These are phyloP conservation scores for Venturia carpophila DNA, from an alignment of 2,329 filamentous ascomycete genomes.

Conservation along the genomic window DNA sequence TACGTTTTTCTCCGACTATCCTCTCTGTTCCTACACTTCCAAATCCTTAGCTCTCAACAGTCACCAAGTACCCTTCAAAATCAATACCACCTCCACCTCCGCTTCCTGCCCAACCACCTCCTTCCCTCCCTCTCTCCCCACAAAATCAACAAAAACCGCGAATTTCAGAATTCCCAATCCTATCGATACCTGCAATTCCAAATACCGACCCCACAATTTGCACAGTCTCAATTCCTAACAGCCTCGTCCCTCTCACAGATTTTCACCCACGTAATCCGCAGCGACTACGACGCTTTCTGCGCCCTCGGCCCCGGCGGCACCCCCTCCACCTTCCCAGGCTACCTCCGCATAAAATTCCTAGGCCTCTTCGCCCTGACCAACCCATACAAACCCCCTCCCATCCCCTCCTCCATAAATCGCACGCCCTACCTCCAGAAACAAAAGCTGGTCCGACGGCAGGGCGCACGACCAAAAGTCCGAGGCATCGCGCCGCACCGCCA, in stretches of 20 bases:
- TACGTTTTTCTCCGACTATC: not conserved
- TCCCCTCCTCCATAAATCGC: conserved; percentile 52
- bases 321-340: conserved; percentile 64
- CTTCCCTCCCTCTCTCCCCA: not conserved
- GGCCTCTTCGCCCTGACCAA: conserved; percentile 63
- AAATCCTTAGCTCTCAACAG: not conserved
- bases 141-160: not conserved
- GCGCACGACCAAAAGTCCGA: conserved; percentile 57
- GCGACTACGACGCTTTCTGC: conserved; percentile 69
- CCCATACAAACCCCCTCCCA: conserved; percentile 53
- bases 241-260: not conserved
- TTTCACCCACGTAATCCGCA: conserved; percentile 43
- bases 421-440: conserved; percentile 19
- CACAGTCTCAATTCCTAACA: not conserved
- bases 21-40: too few species aligned
- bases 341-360: conserved; percentile 64
- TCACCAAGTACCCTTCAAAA: not conserved
- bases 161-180: too few species aligned
- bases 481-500: conserved; percentile 80
- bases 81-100: not conserved
- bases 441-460: conserved; percentile 53
- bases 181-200: not conserved
- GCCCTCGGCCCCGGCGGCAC: conserved; percentile 74
- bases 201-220: not conserved
- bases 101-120: not conserved